Base-by-base conservation (phyloP, 2,329 filamentous ascomycete genomes). In the Monosporascus sp. region DNA sequence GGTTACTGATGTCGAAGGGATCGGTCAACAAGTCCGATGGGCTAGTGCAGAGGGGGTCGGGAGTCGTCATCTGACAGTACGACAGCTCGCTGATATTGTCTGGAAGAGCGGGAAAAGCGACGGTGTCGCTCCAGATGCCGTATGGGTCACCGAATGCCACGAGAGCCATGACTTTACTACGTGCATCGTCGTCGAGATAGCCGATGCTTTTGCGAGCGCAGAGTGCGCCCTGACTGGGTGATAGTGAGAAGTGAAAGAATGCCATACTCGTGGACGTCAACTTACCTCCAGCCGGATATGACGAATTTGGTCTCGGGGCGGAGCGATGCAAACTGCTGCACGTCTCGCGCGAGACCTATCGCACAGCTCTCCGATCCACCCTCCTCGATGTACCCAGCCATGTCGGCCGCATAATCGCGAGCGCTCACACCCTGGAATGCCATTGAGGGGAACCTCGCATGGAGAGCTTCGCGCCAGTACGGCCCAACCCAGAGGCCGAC, bases 271-370 rank as follows among this genome's bases (percentile, higher is more conserved):
- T 46, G 7, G 40, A 8, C 9, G 6, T 19, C 11, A 14, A 54
- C 57, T 53, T 53, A 56, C 59, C 59, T 61, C 59, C 59, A 61
- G 20, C 59, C 59, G 52, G 55, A 61, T 41, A 60, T 50, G 11
- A 56, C 59, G 3, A 60, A 31, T 46, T 54, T 56, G 5, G 56
- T 37, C 11, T 49, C 31, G 8, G 59, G 50, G 37, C 59, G 59
- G 19, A 38, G 50, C 20, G 56, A 55, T n/a, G 47, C 41, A 22
- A 60, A 60, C 24, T 47, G 52, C 50, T 60, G 58, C 14, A 61
- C 54, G 1, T 45, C 34, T 14, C 38, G 22, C 19, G 56, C 59
- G 16, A 61, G 43, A 19, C 54, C 49, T 16, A 51, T 43, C 22
- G 51, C 58, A 38, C 59, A 61, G 26, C 46, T 55, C 24, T 54